A percentile compares a stretch with the other conserved stretches of the same genome.
These are phyloP conservation scores for Moringa oleifera DNA, from an alignment of 345 rosid genomes.

Conservation along the genomic window DNA sequence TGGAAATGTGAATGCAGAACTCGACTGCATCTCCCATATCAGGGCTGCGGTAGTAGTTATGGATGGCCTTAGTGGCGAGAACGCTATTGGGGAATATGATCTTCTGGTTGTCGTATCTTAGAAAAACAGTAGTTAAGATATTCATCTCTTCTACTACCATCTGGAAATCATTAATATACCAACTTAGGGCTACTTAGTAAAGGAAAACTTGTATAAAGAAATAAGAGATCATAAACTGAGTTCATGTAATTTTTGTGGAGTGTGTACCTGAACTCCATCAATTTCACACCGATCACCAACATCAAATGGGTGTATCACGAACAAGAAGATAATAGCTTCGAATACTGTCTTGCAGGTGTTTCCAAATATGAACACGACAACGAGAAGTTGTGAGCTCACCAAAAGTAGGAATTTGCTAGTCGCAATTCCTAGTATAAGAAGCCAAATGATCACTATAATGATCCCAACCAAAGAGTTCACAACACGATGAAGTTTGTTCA, in stretches of 20 bases:
- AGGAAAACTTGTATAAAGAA: neutral
- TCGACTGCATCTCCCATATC: conserved; percentile 85
- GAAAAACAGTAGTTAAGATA: conserved; percentile 80
- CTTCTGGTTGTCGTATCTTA: conserved; percentile 75
- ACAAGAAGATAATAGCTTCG: conserved; percentile 78
- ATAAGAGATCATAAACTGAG: neutral
- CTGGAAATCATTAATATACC: conserved; percentile 26
- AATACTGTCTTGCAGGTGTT: conserved; percentile 80
- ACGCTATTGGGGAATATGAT: conserved; percentile 58
- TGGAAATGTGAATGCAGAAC: conserved; percentile 67
- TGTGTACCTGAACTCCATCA: conserved; percentile 67
- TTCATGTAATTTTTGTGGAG: neutral
- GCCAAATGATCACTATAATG: conserved; percentile 55
- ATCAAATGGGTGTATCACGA: conserved; percentile 86
- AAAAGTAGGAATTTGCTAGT: conserved; percentile 68
- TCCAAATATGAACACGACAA: conserved; percentile 75
- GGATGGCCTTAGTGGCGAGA: conserved; percentile 62
- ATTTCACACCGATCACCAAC: conserved; percentile 89
- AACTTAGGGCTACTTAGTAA: neutral
- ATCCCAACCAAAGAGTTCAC: conserved; percentile 47
- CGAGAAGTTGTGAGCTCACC: conserved; percentile 73
- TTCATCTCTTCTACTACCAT: conserved; percentile 97
- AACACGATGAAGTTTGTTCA: conserved; percentile 72
- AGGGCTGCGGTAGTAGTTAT: conserved; percentile 84
- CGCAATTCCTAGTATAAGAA: conserved; percentile 80